A percentile compares a stretch with the other conserved stretches of the same genome.
Conservation (phyloP, 2,329 filamentous ascomycete genomes). For the Penicillium sp. region DNA sequence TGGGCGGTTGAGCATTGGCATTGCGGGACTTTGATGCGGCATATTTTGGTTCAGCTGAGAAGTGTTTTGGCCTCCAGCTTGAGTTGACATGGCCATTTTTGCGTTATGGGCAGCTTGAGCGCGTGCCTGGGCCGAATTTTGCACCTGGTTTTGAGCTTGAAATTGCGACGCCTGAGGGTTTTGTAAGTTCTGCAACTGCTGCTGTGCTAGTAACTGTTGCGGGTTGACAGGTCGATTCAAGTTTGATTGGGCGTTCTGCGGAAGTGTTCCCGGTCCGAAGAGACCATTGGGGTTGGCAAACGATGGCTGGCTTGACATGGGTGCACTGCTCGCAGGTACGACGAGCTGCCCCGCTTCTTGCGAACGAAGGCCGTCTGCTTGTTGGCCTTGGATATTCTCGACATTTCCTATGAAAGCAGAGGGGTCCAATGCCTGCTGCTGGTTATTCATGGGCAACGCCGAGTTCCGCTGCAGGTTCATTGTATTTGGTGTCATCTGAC, state of each 20-base stretch:
- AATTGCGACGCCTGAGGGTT: slow-evolving; percentile 39
- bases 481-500: slow-evolving; percentile 40
- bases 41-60: slow-evolving; percentile 36
- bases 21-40: slow-evolving; percentile 37
- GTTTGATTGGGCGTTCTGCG: slow-evolving; percentile 39
- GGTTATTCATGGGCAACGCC: slow-evolving; percentile 29
- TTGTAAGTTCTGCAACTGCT: slow-evolving; percentile 29
- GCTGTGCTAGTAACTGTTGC: slow-evolving; percentile 40
- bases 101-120: slow-evolving; percentile 41
- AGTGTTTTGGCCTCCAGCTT: slow-evolving; percentile 40
- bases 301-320: slow-evolving; percentile 38
- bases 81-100: slow-evolving; percentile 44
- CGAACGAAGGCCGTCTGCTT: slow-evolving; percentile 58
- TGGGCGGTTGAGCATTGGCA: slow-evolving; percentile 43
- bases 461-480: slow-evolving; percentile 38
- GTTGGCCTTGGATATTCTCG: slow-evolving; percentile 57
- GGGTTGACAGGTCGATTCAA: slow-evolving; percentile 37
- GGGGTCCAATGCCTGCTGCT: slow-evolving; percentile 30
- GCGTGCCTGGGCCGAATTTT: slow-evolving; percentile 28
- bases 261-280: slow-evolving; percentile 28
- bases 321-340: slow-evolving; percentile 60
- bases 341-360: slow-evolving; percentile 60
- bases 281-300: slow-evolving; percentile 41
- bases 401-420: slow-evolving; percentile 44
- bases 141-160: slow-evolving; percentile 20